These are phyloP conservation scores for Zangia roseola DNA, from an alignment of 768 basidiomycete species.

Conservation along the genomic window DNA sequence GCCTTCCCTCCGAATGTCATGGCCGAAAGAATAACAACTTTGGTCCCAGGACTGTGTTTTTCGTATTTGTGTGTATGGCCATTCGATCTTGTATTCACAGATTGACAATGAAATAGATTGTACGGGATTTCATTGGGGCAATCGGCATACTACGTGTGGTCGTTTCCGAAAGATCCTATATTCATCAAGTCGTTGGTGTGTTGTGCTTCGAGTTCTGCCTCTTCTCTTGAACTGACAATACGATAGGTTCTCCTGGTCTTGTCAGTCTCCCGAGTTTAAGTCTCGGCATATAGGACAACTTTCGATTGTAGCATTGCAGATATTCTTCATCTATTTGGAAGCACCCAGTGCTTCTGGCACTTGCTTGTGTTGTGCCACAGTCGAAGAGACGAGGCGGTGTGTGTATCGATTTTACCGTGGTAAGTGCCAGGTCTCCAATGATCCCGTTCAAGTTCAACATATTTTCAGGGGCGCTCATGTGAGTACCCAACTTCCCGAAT, in stretches of 20 bases:
- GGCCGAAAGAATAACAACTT: not conserved
- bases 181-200: conserved; percentile 12
- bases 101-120: conserved; percentile 5
- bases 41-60: not conserved
- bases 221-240: not conserved
- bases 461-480: conserved; percentile 10
- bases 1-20: not conserved
- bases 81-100: not conserved
- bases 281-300: not conserved
- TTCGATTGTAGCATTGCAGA: conserved; percentile 7
- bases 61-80: conserved; percentile 4
- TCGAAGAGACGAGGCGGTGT: not conserved
- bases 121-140: conserved; percentile 11
- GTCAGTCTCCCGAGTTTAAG: not conserved
- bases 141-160: not conserved
- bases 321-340: conserved; percentile 1
- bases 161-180: conserved; percentile 5
- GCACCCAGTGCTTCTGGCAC: conserved; percentile 2
- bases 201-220: not conserved
- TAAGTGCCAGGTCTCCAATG: not conserved
- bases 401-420: conserved; percentile 4
- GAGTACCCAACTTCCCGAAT: not conserved
- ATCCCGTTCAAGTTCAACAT: not conserved
- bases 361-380: conserved; percentile 6
- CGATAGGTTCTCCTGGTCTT: conserved; percentile 10